Percentiles rank a stretch among this genome's conserved stretches.
Conservation (phyloP, 257 asterid species). For the Salvia splendens region DNA sequence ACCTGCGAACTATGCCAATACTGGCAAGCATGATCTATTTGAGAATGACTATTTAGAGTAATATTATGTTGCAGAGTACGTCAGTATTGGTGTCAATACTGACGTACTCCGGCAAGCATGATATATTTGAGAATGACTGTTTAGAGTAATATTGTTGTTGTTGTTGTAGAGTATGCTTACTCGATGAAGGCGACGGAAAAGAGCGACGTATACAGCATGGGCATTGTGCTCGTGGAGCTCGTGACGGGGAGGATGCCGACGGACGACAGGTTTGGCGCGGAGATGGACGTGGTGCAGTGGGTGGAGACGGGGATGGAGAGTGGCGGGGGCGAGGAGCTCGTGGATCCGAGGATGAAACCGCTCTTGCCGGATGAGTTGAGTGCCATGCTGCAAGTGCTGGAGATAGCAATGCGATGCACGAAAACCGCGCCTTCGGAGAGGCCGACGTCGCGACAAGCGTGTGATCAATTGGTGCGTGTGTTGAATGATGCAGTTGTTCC, state of each 20-base stretch:
- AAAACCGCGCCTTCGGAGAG: slow-evolving; percentile 84
- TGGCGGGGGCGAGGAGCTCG: slow-evolving; percentile 46
- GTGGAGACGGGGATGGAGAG: slow-evolving; percentile 58
- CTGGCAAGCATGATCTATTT: too few relatives aligned
- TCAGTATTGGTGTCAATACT: too few relatives aligned
- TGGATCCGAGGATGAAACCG: slow-evolving; percentile 72
- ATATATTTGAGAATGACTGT: too few relatives aligned
- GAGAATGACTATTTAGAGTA: too few relatives aligned
- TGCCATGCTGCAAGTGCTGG: slow-evolving; percentile 62
- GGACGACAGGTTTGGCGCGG: slow-evolving; percentile 63
- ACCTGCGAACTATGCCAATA: too few relatives aligned
- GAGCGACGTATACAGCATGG: slow-evolving; percentile 96
- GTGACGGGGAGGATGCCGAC: slow-evolving; percentile 91
- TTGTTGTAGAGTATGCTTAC: slow-evolving; percentile 74
- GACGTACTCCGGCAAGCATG: too few relatives aligned
- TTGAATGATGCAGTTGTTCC: slow-evolving; percentile 52
- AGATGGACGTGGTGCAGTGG: slow-evolving; percentile 91
- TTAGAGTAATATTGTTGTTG: too few relatives aligned
- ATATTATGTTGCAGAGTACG: too few relatives aligned
- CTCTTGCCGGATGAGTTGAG: slow-evolving; percentile 61
- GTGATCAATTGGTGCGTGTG: slow-evolving; percentile 57
- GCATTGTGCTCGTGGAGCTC: slow-evolving; percentile 91
- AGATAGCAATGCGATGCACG: slow-evolving; percentile 82
- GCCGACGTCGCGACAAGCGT: slow-evolving; percentile 73
- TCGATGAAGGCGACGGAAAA: slow-evolving; percentile 83